Conservation (phyloP, 495 filamentous ascomycete species). For the Penicillium manginii region DNA sequence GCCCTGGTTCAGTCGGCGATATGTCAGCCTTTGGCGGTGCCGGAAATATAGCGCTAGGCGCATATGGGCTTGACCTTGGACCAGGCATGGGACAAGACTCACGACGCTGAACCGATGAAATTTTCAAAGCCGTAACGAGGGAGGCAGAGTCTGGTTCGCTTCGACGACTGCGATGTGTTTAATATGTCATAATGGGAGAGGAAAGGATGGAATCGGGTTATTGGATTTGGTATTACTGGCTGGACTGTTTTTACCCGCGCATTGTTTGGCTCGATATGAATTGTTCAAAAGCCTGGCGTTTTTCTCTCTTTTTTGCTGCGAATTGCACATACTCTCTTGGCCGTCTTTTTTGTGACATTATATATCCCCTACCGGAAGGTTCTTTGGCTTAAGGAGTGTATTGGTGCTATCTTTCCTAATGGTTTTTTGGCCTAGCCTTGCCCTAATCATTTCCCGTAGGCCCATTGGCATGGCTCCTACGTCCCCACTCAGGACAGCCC, state of each 20-base stretch:
- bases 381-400: conserved; percentile 2
- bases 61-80: conserved; percentile 35
- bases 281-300: conserved; percentile 16
- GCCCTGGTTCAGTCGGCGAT: conserved; percentile 16
- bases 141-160: not conserved
- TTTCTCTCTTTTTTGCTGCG: not conserved
- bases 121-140: too few species aligned
- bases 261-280: conserved; percentile 3
- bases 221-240: conserved; percentile 6
- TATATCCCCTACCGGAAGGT: conserved; percentile 10
- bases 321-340: conserved; percentile 10
- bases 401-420: not conserved
- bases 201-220: not conserved
- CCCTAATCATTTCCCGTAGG: not conserved
- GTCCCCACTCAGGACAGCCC: not conserved
- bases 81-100: conserved; percentile 21
- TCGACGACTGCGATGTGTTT: conserved; percentile 25
- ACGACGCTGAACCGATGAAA: conserved; percentile 15
- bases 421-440: not conserved
- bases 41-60: conserved; percentile 32
- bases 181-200: conserved; percentile 14
- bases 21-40: conserved; percentile 30
- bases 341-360: conserved; percentile 8
- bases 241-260: conserved; percentile 9
- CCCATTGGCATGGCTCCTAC: not conserved